Evolutionary conservation across 179 eudicot species (phyloP), one percentile per base, ranked within the genome.

Genomic region (Beta macrorhiza): DNA sequence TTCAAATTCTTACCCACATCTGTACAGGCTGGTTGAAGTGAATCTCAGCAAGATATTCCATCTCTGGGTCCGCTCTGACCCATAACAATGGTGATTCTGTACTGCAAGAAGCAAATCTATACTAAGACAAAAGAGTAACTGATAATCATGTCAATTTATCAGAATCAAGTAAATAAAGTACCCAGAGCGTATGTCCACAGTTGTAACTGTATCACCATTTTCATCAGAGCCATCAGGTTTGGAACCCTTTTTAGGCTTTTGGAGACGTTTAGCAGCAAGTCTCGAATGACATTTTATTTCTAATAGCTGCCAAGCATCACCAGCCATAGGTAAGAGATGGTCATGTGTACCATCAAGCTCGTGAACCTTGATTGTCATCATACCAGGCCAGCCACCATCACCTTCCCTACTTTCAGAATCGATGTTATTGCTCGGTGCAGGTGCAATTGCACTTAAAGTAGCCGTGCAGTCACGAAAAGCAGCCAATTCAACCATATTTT

Each of bases 281-380:
- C 86, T 94, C 20, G 99, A 94, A 83, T 96, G 99, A 80, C 99
- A 96, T 73, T 92, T 95, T 82, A 96, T 90, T 88, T 96, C 99
- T 72, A 96, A 84, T 71, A 96, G 87, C 86, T 96, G 99, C 93
- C 94, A 91, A 77, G 98, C 84, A 85, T 96, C 99, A 79, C 99
- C 99, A 82, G 98, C 90, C 98, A 94, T 94, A 64, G 99, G 99
- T 79, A 96, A 88, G 75, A 94, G 97, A 86, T 94, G 98, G 83
- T 96, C 99, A 89, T 96, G 97, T 84, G 93, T 94, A 84, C 98
- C 98, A 86, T 96, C 98, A 86, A 96, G 91, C 89, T 96, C 99
- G 84, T 96, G 98, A 81, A 94, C 97, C 88, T 97, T 87, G 81
- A 94, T 91, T 68, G 98, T 96, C 98, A 96, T 96, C 99, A 96